Evolutionary conservation across 345 rosid species (phyloP).

Genomic region (Draba incana): DNA sequence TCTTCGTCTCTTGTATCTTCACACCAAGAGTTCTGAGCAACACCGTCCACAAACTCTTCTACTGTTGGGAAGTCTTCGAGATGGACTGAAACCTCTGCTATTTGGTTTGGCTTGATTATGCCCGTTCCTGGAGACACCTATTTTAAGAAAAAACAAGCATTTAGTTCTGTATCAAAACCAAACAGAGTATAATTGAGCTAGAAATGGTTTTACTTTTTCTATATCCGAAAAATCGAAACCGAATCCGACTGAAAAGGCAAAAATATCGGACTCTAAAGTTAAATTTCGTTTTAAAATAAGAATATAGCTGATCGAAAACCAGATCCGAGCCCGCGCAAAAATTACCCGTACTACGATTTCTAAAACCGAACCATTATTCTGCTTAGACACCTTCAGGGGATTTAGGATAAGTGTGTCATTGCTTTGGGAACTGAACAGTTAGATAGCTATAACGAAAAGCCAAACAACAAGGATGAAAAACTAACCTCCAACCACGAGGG

Average conservation of each 20-base stretch:
- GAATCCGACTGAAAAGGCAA: too few species aligned
- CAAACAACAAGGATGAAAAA: constrained; percentile 23
- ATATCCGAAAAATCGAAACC: too few species aligned
- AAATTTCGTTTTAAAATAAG: too few species aligned
- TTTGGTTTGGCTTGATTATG: constrained; percentile 57
- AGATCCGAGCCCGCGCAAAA: too few species aligned
- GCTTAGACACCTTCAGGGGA: neutral
- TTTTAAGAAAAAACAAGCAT: neutral
- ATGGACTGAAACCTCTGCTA: constrained; percentile 56
- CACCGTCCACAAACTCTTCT: constrained; percentile 71
- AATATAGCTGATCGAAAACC: too few species aligned
- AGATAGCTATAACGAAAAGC: neutral
- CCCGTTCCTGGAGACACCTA: constrained; percentile 78
- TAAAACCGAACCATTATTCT: neutral
- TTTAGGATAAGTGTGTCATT: neutral
- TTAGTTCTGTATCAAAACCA: neutral
- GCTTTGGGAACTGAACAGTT: neutral
- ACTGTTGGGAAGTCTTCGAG: constrained; percentile 67
- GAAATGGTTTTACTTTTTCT: too few species aligned
- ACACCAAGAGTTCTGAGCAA: constrained; percentile 72
- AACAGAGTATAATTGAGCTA: too few species aligned
- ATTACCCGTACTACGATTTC: too few species aligned
- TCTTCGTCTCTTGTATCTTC: constrained; percentile 77
- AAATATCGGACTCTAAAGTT: too few species aligned
- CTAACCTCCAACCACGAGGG: constrained; percentile 86